Conservation (phyloP, 1,139 yeast species). For the Yamadazyma membranifaciens region DNA sequence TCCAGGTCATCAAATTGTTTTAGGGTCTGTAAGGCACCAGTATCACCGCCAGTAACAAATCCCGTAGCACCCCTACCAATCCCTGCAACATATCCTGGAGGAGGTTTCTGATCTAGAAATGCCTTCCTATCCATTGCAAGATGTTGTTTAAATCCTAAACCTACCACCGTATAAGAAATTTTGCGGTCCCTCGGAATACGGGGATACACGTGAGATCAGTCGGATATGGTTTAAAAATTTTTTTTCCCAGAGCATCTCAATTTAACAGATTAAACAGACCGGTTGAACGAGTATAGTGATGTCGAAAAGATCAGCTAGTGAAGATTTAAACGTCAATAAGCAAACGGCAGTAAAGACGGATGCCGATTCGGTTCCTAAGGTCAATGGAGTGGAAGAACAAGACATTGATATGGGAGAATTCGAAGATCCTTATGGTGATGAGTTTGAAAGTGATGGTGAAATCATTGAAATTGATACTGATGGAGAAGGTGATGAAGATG, state of each 20-base stretch:
- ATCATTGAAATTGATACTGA: conserved; percentile 73
- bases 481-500: conserved; percentile 63
- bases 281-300: conserved; percentile 23
- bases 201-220: background rate
- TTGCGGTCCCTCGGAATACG: background rate
- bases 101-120: conserved; percentile 87
- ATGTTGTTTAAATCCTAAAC: background rate
- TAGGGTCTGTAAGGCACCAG: conserved; percentile 46
- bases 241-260: conserved; percentile 2
- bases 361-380: conserved; percentile 30
- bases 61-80: conserved; percentile 96
- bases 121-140: conserved; percentile 48
- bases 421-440: conserved; percentile 95
- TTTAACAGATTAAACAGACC: background rate
- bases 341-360: conserved; percentile 10
- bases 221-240: conserved; percentile 3
- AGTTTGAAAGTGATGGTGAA: conserved; percentile 90
- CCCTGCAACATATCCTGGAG: conserved; percentile 89
- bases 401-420: conserved; percentile 80
- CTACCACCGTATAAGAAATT: background rate
- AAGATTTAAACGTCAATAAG: conserved; percentile 31
- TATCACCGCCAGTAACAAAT: conserved; percentile 79
- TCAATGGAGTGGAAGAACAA: conserved; percentile 17
- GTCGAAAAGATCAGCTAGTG: conserved; percentile 61
- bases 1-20: conserved; percentile 25